Conservation (phyloP, 2,329 filamentous ascomycete genomes). For the Sporothrix inflata region DNA sequence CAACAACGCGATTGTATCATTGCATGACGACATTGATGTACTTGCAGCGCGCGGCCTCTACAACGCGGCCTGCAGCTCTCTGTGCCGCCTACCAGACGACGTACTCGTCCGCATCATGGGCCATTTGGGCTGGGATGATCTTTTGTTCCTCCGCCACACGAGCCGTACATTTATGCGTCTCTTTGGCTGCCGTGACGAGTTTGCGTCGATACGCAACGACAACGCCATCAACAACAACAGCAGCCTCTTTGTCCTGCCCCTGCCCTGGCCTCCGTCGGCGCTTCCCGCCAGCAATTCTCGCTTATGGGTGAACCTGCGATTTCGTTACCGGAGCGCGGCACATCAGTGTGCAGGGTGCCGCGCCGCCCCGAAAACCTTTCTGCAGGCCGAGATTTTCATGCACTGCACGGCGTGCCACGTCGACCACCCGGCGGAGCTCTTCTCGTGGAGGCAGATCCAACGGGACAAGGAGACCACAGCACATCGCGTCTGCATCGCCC, state of each 20-base stretch:
- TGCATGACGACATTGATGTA: not conserved
- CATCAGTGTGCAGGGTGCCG: not conserved
- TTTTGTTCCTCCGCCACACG: not conserved
- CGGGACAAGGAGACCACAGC: not conserved
- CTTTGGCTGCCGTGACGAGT: not conserved
- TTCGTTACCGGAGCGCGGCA: not conserved
- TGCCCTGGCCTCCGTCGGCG: not conserved
- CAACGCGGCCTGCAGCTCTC: constrained; percentile 21
- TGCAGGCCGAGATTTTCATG: not conserved
- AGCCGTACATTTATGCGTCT: constrained; percentile 11
- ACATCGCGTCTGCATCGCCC: not conserved
- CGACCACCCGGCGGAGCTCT: not conserved
- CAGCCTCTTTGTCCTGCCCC: not conserved
- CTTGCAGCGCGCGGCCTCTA: constrained; percentile 2
- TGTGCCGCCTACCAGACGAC: constrained; percentile 24
- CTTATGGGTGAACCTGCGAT: not conserved
- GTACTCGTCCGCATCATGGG: constrained; percentile 24
- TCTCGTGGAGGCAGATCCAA: not conserved
- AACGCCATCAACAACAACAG: not conserved
- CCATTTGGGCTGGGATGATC: not conserved
- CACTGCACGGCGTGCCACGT: not conserved
- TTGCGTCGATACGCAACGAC: not conserved
- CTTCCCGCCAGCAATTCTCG: not conserved
- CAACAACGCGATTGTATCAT: not conserved
- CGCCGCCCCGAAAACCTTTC: not conserved